A percentile compares a stretch with the other conserved stretches of the same genome.
Conservation (phyloP, 148 eudicot species). For the Talinum fruticosum region DNA sequence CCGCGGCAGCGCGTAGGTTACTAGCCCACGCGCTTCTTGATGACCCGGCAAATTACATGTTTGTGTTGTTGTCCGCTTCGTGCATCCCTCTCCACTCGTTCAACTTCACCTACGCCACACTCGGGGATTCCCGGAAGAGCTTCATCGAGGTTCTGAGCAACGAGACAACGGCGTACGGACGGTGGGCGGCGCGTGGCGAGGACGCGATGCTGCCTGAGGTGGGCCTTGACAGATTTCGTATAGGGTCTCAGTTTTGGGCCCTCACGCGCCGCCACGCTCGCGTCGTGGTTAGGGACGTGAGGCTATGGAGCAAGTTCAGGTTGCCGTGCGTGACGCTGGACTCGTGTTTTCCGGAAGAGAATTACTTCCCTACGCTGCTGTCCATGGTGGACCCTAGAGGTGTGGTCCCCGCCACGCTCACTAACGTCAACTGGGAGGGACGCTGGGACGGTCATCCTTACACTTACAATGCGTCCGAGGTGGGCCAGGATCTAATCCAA, state of each 20-base stretch:
- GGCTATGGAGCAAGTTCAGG: conserved; percentile 69
- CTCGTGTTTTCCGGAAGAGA: conserved; percentile 87
- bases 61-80: conserved; percentile 62
- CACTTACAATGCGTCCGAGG: conserved; percentile 43
- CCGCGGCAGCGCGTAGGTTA: conserved; percentile 63
- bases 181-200: conserved; percentile 89
- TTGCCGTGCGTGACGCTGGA: conserved; percentile 40
- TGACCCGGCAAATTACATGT: conserved; percentile 66
- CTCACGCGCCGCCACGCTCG: conserved; percentile 67
- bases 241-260: conserved; percentile 82
- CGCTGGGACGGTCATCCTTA: conserved; percentile 65
- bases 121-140: conserved; percentile 38
- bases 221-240: conserved; percentile 40
- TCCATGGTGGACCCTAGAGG: conserved; percentile 56
- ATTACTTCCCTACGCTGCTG: conserved; percentile 78
- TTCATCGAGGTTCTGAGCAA: conserved; percentile 66
- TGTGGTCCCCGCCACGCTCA: conserved; percentile 66
- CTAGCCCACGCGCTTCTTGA: conserved; percentile 68
- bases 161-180: conserved; percentile 47
- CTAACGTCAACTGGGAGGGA: conserved; percentile 80
- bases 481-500: conserved; percentile 53
- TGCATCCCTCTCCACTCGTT: conserved; percentile 83
- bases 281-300: conserved; percentile 43
- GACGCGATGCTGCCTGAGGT: conserved; percentile 76
- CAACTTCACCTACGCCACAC: conserved; percentile 41